A percentile compares a stretch with the other conserved stretches of the same genome.
These are phyloP conservation scores for Volvox reticuliferus DNA, from an alignment of 139 green algal species.

Conservation along the genomic window DNA sequence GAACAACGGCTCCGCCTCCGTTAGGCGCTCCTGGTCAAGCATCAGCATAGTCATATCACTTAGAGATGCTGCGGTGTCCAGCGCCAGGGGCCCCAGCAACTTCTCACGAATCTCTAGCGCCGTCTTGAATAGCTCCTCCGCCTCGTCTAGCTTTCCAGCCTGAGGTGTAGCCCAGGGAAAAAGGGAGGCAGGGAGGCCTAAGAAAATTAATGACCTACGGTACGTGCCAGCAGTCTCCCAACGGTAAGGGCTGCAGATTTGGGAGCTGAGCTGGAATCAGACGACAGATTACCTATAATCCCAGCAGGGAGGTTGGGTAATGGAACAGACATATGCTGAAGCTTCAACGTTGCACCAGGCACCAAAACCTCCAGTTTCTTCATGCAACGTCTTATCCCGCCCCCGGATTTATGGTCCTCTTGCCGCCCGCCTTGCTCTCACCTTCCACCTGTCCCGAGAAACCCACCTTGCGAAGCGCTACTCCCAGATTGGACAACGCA, in stretches of 20 bases:
- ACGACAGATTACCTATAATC: too few relatives aligned
- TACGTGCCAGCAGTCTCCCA: too few relatives aligned
- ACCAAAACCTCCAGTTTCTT: too few relatives aligned
- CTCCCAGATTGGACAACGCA: slow-evolving; percentile 33
- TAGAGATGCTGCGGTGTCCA: slow-evolving; percentile 38
- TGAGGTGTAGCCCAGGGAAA: neutral
- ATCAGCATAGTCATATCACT: slow-evolving; percentile 17
- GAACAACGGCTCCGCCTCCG: slow-evolving; percentile 44
- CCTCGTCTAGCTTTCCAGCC: slow-evolving; percentile 34
- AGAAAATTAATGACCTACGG: too few relatives aligned
- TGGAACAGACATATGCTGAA: too few relatives aligned
- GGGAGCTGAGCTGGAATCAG: too few relatives aligned
- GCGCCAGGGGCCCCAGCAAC: neutral
- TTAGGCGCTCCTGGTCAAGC: neutral
- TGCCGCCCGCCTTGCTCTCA: neutral
- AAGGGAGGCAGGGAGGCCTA: too few relatives aligned
- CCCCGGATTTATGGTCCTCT: neutral
- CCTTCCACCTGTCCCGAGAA: neutral
- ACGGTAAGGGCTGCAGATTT: too few relatives aligned
- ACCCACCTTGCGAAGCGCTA: slow-evolving; percentile 31
- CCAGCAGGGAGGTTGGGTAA: too few relatives aligned
- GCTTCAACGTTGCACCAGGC: too few relatives aligned
- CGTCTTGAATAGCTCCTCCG: slow-evolving; percentile 37
- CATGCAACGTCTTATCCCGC: neutral
- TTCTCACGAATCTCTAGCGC: slow-evolving; percentile 37